A percentile compares a stretch with the other conserved stretches of the same genome.
These are phyloP conservation scores for Verticillium longisporum DNA, from an alignment of 2,329 filamentous ascomycete species.

Conservation along the genomic window DNA sequence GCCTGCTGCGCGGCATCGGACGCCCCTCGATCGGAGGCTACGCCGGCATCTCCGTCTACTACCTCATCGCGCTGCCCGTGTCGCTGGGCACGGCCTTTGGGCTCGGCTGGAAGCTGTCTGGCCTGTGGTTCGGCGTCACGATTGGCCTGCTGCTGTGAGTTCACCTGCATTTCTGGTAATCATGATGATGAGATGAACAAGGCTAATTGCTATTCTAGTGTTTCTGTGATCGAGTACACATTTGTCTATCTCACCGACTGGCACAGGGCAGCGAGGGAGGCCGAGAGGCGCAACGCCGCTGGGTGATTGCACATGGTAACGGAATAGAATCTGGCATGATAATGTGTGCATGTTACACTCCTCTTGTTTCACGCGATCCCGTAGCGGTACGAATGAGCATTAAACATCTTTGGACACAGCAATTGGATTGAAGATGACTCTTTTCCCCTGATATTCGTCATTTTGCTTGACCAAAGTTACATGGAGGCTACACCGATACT, in stretches of 20 bases:
- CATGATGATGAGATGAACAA: constrained; percentile 3
- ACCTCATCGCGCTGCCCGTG: constrained; percentile 76
- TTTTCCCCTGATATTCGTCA: too few species aligned
- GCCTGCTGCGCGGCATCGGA: constrained; percentile 79
- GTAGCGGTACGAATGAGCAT: too few species aligned
- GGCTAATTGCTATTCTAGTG: constrained; percentile 24
- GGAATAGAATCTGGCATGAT: neutral
- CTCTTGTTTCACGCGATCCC: neutral
- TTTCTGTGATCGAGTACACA: constrained; percentile 46
- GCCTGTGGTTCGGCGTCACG: constrained; percentile 75
- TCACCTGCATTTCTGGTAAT: constrained; percentile 18
- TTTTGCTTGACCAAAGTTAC: neutral
- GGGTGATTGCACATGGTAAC: constrained; percentile 21
- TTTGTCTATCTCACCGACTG: constrained; percentile 47
- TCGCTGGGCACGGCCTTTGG: constrained; percentile 74
- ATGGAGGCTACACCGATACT: neutral
- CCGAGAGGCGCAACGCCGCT: constrained; percentile 41
- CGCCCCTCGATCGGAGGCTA: constrained; percentile 87
- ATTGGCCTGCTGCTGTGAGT: constrained; percentile 58
- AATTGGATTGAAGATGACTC: too few species aligned
- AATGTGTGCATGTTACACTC: neutral
- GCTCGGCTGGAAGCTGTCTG: constrained; percentile 67
- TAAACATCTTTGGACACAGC: too few species aligned
- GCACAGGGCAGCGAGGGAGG: constrained; percentile 45
- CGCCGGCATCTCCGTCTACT: constrained; percentile 81